Conservation (phyloP, 2,329 filamentous ascomycete species). For the Cladophialophora chaetospira region DNA sequence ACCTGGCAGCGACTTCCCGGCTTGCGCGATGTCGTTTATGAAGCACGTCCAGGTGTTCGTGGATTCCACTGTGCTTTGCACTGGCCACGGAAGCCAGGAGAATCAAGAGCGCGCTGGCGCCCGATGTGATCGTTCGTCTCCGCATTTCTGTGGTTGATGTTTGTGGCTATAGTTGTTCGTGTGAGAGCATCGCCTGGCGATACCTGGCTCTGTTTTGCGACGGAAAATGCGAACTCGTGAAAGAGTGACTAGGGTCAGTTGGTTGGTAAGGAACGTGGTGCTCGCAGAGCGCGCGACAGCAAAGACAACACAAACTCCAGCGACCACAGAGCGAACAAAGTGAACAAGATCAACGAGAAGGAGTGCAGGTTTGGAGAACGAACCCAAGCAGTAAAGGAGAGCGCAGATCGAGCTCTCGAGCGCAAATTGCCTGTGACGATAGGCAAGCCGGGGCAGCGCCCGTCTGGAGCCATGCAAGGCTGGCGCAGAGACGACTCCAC, state of each 20-base stretch:
- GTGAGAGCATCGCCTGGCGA: conserved; percentile 23
- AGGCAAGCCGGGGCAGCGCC: no score
- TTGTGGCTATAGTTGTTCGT: conserved; percentile 8
- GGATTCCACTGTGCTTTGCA: conserved; percentile 32
- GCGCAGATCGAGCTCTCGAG: conserved; percentile 17
- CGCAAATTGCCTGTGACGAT: conserved; percentile 27
- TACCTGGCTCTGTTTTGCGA: neutral
- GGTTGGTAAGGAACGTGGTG: conserved; percentile 32
- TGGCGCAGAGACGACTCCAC: conserved; percentile 21
- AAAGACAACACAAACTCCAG: conserved; percentile 25
- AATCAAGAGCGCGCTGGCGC: conserved; percentile 41
- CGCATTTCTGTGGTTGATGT: conserved; percentile 30
- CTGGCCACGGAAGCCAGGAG: conserved; percentile 38
- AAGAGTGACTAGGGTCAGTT: conserved; percentile 33
- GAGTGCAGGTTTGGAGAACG: neutral
- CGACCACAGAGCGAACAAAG: conserved; percentile 19
- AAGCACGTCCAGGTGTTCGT: conserved; percentile 39
- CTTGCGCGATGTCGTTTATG: conserved; percentile 40
- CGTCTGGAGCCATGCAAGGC: conserved; percentile 29
- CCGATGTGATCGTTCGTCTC: conserved; percentile 34
- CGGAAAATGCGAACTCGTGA: conserved; percentile 16
- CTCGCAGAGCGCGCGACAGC: conserved; percentile 28
- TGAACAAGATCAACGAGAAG: conserved; percentile 8
- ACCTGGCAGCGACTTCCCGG: conserved; percentile 31
- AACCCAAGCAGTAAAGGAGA: conserved; percentile 19